These are phyloP conservation scores for Paecilomyces sp. DNA, from an alignment of 2,329 filamentous ascomycete species.

Conservation along the genomic window DNA sequence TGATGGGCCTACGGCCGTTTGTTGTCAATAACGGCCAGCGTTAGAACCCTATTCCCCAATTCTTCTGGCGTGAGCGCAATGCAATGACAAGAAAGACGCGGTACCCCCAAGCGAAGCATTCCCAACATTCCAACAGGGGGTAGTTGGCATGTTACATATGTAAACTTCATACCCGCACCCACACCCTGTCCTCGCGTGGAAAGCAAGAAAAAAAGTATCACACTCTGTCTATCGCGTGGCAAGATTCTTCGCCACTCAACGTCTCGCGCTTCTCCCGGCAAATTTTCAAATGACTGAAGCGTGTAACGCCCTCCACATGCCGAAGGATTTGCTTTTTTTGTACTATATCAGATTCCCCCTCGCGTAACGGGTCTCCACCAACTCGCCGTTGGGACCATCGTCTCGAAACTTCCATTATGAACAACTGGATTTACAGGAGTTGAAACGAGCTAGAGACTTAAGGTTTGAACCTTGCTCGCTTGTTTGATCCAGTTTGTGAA, in stretches of 20 bases:
- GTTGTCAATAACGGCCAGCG: constrained; percentile 22
- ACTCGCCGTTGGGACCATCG: not conserved
- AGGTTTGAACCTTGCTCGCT: not conserved
- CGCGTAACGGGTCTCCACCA: not conserved
- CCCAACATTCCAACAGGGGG: not conserved
- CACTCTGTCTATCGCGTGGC: not conserved
- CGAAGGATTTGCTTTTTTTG: not conserved
- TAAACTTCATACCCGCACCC: not conserved
- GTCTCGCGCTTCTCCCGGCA: not conserved
- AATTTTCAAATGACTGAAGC: not conserved
- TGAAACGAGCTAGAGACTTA: not conserved
- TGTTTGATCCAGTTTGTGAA: not conserved
- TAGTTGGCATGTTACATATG: not conserved
- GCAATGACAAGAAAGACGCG: not conserved
- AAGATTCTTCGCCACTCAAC: not conserved
- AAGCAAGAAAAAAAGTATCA: not conserved
- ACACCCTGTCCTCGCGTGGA: not conserved
- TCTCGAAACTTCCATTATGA: not conserved
- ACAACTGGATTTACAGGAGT: not conserved
- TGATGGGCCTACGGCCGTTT: constrained; percentile 60
- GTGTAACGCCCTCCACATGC: not conserved
- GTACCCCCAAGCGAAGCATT: not conserved
- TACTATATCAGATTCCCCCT: not conserved
- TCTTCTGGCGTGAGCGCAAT: not conserved
- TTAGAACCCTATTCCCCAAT: not conserved